These are phyloP conservation scores for Fusarium robinianum DNA, from an alignment of 2,329 filamentous ascomycete species.

Conservation along the genomic window DNA sequence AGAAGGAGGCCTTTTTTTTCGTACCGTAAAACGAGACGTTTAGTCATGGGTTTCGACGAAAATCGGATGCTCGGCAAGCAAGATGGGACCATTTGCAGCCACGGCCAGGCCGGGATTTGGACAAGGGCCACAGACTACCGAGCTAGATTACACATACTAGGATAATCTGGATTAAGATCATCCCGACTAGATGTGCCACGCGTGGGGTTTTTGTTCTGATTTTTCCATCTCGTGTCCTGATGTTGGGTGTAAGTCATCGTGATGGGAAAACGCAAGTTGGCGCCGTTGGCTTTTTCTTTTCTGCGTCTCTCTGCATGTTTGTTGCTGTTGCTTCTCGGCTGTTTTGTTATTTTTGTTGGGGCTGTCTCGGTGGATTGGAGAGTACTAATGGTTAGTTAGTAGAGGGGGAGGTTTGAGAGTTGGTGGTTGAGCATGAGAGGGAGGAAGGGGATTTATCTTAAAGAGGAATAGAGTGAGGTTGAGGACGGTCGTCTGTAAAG, in stretches of 20 bases:
- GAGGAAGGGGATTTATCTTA: too few species aligned
- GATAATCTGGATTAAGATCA: conserved; percentile 24
- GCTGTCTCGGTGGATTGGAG: conserved; percentile 7
- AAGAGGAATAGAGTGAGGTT: background rate
- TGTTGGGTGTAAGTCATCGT: background rate
- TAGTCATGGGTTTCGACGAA: conserved; percentile 19
- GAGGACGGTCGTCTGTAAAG: background rate
- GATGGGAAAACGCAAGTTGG: background rate
- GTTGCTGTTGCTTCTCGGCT: too few species aligned
- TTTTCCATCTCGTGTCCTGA: background rate
- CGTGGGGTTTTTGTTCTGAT: conserved; percentile 13
- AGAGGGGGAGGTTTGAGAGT: too few species aligned
- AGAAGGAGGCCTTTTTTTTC: too few species aligned
- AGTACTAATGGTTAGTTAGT: conserved; percentile 15
- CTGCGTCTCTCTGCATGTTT: too few species aligned
- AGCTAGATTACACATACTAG: conserved; percentile 20
- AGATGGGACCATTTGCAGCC: conserved; percentile 18
- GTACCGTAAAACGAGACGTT: conserved; percentile 1
- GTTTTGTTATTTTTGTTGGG: too few species aligned
- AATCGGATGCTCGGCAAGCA: conserved; percentile 23
- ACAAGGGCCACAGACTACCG: conserved; percentile 13
- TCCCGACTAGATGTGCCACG: conserved; percentile 15
- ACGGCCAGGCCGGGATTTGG: conserved; percentile 7
- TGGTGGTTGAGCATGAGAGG: too few species aligned
- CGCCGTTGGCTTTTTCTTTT: background rate